A percentile compares a stretch with the other conserved stretches of the same genome.
Evolutionary conservation across 2,329 filamentous ascomycete species (phyloP).

Genomic region (Dactylellina cionopaga): DNA sequence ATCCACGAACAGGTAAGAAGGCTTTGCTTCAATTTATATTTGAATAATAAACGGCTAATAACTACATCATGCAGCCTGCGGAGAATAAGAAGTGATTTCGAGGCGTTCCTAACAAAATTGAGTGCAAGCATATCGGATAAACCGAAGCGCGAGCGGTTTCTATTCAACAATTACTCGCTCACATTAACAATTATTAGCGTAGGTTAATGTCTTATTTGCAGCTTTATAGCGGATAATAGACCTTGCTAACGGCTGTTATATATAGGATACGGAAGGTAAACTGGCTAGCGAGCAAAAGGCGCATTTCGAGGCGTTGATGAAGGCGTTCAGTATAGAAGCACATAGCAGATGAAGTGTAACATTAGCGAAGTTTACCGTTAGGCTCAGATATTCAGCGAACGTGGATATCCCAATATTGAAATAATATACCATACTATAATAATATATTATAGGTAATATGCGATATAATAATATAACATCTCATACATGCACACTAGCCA

Average conservation of each 20-base stretch:
- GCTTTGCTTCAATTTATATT: too few relatives aligned
- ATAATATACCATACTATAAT: too few relatives aligned
- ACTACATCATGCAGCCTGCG: conserved; percentile 68
- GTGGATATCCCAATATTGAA: too few relatives aligned
- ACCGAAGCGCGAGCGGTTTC: conserved; percentile 83
- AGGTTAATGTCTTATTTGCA: too few relatives aligned
- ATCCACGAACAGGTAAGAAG: conserved; percentile 69
- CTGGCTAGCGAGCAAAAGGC: conserved; percentile 77
- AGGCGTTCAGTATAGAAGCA: conserved; percentile 61
- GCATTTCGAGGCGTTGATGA: conserved; percentile 76
- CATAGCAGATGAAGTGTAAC: conserved; percentile 39
- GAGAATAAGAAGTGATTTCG: conserved; percentile 81
- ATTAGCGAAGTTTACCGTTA: too few relatives aligned
- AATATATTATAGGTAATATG: background rate
- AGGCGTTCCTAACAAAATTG: conserved; percentile 80
- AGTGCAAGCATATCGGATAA: conserved; percentile 78
- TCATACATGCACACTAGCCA: background rate
- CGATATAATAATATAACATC: background rate
- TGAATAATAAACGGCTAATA: background rate
- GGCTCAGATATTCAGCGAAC: too few relatives aligned
- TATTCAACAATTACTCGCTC: conserved; percentile 96
- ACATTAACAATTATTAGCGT: conserved; percentile 90
- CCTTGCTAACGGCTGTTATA: conserved; percentile 60
- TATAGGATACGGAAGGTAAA: conserved; percentile 72
- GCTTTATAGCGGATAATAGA: conserved; percentile 61